Percentiles rank a stretch among this genome's conserved stretches.
Conservation (phyloP, 345 rosid genomes). For the Populus ilicifolia region DNA sequence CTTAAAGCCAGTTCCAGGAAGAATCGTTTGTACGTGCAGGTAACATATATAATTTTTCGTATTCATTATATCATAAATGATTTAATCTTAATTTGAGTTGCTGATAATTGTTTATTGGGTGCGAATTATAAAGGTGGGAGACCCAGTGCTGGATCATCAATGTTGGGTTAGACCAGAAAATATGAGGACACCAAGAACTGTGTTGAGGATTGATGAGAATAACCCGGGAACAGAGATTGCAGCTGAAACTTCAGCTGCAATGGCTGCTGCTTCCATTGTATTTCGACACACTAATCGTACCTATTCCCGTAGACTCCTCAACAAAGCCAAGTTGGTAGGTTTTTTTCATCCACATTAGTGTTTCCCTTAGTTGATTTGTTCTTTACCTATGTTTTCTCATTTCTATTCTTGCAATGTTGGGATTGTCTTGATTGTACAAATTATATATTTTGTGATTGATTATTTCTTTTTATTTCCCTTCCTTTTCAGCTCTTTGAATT, state of each 20-base stretch:
- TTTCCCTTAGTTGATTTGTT: neutral
- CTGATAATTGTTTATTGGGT: too few relatives aligned
- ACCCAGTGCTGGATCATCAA: constrained; percentile 64
- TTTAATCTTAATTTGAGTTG: neutral
- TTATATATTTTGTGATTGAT: neutral
- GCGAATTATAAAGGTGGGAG: constrained; percentile 52
- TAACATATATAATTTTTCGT: constrained; percentile 8
- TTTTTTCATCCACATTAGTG: neutral
- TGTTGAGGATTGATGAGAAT: constrained; percentile 45
- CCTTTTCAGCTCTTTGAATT: constrained; percentile 58
- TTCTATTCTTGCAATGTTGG: neutral
- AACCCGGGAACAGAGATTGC: constrained; percentile 78
- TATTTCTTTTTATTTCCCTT: neutral
- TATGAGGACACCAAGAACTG: constrained; percentile 74
- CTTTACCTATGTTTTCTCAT: neutral
- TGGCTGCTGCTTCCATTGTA: constrained; percentile 77
- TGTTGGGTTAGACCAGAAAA: constrained; percentile 84
- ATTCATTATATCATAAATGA: too few relatives aligned
- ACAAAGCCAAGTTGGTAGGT: constrained; percentile 67
- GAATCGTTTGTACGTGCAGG: constrained; percentile 68
- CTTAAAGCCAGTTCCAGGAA: constrained; percentile 51
- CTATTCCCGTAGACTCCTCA: constrained; percentile 69
- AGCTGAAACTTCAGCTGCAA: constrained; percentile 74
- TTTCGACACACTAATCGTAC: constrained; percentile 43
- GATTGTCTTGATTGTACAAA: neutral